Evolutionary conservation across 768 basidiomycete species (phyloP).

Genomic region (Hericium rajendrae): DNA sequence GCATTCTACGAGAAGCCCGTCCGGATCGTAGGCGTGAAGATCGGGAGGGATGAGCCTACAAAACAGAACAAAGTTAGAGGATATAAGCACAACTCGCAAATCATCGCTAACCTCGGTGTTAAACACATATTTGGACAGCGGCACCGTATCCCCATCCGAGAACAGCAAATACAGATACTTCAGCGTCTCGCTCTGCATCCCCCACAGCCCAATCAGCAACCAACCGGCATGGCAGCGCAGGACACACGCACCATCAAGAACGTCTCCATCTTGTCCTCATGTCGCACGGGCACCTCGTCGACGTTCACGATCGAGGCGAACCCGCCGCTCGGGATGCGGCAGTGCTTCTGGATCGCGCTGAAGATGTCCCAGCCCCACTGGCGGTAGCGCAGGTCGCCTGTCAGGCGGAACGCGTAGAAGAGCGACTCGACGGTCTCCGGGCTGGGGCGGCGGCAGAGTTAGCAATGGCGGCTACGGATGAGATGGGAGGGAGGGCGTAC

Average conservation of each 20-base stretch:
- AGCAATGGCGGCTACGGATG: background rate
- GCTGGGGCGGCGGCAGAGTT: constrained; percentile 24
- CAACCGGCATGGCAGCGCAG: background rate
- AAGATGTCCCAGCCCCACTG: constrained; percentile 86
- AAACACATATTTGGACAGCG: constrained; percentile 74
- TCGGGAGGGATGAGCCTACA: constrained; percentile 62
- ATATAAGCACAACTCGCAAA: background rate
- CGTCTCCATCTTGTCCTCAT: constrained; percentile 92
- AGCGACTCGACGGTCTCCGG: constrained; percentile 94
- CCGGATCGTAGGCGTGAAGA: constrained; percentile 45
- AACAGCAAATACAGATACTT: constrained; percentile 91
- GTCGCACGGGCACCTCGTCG: constrained; percentile 55
- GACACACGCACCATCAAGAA: constrained; percentile 68
- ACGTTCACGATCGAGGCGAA: constrained; percentile 82
- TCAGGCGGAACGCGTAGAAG: constrained; percentile 85
- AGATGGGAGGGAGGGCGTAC: constrained; percentile 23
- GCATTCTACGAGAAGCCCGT: constrained; percentile 34
- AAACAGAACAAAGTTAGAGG: background rate
- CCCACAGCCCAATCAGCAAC: background rate
- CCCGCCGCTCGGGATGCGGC: constrained; percentile 67
- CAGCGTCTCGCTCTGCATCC: constrained; percentile 72
- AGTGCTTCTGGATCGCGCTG: constrained; percentile 79
- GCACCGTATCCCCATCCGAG: constrained; percentile 59
- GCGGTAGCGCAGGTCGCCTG: constrained; percentile 74
- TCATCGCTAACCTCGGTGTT: constrained; percentile 69